Evolutionary conservation across 139 green algal species (phyloP).

Genomic region (Mychonastes homosphaera): DNA sequence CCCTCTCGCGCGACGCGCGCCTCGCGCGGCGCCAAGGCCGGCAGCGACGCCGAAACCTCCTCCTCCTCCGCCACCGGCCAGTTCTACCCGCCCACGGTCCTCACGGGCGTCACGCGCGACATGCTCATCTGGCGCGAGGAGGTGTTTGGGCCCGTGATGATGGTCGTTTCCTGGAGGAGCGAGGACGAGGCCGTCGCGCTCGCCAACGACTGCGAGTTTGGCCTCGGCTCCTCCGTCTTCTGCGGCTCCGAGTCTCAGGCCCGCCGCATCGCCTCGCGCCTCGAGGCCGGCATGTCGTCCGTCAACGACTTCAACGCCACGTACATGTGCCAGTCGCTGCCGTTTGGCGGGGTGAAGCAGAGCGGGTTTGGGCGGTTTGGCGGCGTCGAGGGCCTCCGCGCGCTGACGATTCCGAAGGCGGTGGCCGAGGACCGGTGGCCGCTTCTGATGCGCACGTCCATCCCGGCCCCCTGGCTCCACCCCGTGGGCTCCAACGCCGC

Average conservation of each 20-base stretch:
- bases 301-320: constrained; percentile 96
- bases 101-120: constrained; percentile 53
- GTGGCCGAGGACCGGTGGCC: constrained; percentile 73
- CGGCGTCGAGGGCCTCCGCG: constrained; percentile 86
- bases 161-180: constrained; percentile 33
- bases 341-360: constrained; percentile 95
- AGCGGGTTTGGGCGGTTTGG: constrained; percentile 89
- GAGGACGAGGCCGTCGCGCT: constrained; percentile 84
- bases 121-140: constrained; percentile 91
- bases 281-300: constrained; percentile 68
- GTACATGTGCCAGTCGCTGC: constrained; percentile 97
- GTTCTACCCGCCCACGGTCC: constrained; percentile 92
- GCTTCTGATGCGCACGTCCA: constrained; percentile 72
- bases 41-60: background rate
- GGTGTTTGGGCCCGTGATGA: constrained; percentile 92
- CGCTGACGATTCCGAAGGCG: constrained; percentile 73
- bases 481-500: constrained; percentile 39
- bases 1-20: no score
- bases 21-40: no score
- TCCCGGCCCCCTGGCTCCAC: constrained; percentile 69
- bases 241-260: constrained; percentile 33
- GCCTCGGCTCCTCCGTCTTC: constrained; percentile 87
- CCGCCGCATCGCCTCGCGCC: constrained; percentile 37
- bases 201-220: constrained; percentile 93
- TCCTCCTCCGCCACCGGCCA: constrained; percentile 41